Percentiles rank a stretch among this genome's conserved stretches.
Conservation (phyloP, 495 filamentous ascomycete genomes). For the Hypoxylon rickii region DNA sequence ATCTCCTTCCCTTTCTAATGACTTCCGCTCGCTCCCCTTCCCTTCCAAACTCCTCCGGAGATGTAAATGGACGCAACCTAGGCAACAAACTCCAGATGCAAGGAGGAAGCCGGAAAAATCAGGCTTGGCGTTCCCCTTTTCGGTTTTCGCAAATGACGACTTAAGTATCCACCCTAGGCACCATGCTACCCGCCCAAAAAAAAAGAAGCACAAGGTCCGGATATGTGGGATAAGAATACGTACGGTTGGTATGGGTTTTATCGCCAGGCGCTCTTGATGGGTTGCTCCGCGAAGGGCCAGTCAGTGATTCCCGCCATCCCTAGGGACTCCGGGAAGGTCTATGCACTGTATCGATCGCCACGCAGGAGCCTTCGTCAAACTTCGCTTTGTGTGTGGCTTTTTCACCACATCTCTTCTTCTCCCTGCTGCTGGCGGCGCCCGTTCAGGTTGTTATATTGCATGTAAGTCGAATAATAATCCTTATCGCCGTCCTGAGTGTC, state of each 20-base stretch:
- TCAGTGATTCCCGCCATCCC: constrained; percentile 14
- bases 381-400: constrained; percentile 5
- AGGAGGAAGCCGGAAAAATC: not conserved
- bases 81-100: not conserved
- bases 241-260: not conserved
- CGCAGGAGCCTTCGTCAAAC: constrained; percentile 22
- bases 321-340: constrained; percentile 29
- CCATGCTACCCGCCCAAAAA: not conserved
- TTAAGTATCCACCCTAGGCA: not conserved
- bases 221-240: not conserved
- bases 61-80: not conserved
- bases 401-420: constrained; percentile 41
- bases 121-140: not conserved
- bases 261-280: constrained; percentile 20
- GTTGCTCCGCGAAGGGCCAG: constrained; percentile 9
- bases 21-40: not conserved
- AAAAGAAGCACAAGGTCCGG: not conserved
- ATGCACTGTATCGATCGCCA: constrained; percentile 32
- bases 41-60: not conserved
- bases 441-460: constrained; percentile 33
- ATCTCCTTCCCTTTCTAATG: not conserved
- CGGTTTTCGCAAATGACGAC: not conserved
- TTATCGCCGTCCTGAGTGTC: constrained; percentile 31
- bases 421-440: constrained; percentile 28
- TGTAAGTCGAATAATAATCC: constrained; percentile 40